phyloP scores from a whole-genome alignment of 2,329 filamentous ascomycete species.

The Colletotrichum endophyticum region DNA sequence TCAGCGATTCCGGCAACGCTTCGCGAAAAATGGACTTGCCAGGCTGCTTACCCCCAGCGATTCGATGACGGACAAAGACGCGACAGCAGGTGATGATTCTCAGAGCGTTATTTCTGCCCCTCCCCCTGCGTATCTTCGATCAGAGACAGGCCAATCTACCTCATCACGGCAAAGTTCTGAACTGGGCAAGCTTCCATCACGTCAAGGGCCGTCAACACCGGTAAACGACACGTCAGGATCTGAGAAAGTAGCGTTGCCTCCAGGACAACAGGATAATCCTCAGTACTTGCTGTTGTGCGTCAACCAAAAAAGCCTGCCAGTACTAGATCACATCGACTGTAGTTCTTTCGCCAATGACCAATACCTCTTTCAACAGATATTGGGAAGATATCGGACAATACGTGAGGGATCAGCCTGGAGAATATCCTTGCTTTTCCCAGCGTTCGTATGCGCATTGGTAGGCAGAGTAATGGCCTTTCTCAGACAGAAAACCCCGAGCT shows the following conservation, averaged over 20 bases:
- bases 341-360: neutral
- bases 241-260: neutral
- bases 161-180: neutral
- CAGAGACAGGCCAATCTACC: neutral
- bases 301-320: neutral
- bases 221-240: neutral
- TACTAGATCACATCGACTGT: neutral
- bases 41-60: neutral
- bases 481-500: neutral
- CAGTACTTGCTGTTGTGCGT: neutral
- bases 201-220: neutral
- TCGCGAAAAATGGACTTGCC: neutral
- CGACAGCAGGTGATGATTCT: neutral
- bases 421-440: neutral
- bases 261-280: neutral
- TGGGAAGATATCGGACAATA: neutral
- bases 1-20: neutral
- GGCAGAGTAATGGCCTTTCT: neutral
- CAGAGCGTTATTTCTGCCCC: neutral
- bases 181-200: accelerated
- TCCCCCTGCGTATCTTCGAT: neutral
- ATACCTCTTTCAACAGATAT: neutral
- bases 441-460: neutral
- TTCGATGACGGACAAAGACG: neutral
- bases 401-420: neutral